Conservation (phyloP, 2,329 filamentous ascomycete species). For the Macroventuria anomochaeta region DNA sequence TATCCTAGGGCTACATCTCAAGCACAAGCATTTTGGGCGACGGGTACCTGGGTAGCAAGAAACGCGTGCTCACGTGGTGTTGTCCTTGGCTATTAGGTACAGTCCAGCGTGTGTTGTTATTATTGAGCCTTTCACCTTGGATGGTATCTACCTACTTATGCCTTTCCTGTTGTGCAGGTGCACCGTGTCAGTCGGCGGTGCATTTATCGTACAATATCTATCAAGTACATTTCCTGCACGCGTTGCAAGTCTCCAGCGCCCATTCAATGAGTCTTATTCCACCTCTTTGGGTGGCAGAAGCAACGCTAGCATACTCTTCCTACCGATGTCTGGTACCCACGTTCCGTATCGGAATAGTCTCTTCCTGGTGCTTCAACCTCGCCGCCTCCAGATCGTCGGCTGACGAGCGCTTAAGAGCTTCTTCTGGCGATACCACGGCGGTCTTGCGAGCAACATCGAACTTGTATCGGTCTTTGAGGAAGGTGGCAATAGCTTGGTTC, state of each 20-base stretch:
- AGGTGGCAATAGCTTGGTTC: conserved; percentile 27
- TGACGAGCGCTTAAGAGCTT: conserved; percentile 16
- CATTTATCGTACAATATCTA: not conserved
- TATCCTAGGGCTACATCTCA: not conserved
- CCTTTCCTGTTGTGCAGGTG: too few relatives aligned
- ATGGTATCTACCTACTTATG: too few relatives aligned
- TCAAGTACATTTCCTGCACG: not conserved
- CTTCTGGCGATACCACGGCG: not conserved
- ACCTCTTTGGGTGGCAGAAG: too few relatives aligned
- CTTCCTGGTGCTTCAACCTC: not conserved
- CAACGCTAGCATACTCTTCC: not conserved
- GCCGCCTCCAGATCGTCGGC: conserved; percentile 12
- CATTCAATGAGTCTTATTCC: too few relatives aligned
- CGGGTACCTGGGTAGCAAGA: not conserved
- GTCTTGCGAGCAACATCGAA: conserved; percentile 21
- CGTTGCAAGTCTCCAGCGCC: not conserved
- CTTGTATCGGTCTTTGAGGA: conserved; percentile 23
- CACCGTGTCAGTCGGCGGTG: too few relatives aligned
- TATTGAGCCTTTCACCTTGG: too few relatives aligned
- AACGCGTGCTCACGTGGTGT: conserved; percentile 9
- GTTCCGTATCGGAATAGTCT: not conserved
- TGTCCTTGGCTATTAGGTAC: not conserved
- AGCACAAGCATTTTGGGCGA: too few relatives aligned
- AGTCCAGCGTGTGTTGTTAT: too few relatives aligned
- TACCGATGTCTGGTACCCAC: not conserved